phyloP scores from a whole-genome alignment of 495 filamentous ascomycete species.

The Penicillium dipodomyicola region DNA sequence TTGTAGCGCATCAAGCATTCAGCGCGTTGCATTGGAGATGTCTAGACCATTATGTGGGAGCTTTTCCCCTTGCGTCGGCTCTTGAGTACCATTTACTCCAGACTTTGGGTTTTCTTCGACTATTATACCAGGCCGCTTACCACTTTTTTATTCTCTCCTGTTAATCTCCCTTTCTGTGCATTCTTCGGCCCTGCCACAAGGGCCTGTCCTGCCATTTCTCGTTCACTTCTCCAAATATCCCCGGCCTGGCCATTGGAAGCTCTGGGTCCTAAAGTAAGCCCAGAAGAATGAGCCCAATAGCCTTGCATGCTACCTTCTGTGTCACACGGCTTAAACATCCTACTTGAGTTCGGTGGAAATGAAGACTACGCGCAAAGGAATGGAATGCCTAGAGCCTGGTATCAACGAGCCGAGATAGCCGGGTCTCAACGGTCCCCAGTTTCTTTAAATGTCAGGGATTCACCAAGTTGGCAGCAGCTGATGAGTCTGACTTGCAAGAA shows the following conservation, averaged over 20 bases:
- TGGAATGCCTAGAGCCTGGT: neutral
- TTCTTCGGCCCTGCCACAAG: constrained; percentile 2
- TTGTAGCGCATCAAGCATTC: neutral
- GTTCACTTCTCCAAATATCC: neutral
- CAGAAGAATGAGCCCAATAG: neutral
- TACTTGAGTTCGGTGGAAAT: neutral
- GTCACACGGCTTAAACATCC: neutral
- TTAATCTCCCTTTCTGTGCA: neutral
- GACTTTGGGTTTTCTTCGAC: neutral
- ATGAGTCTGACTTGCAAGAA: neutral
- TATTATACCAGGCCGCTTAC: neutral
- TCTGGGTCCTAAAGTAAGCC: neutral
- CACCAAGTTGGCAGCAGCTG: neutral
- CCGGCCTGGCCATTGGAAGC: neutral
- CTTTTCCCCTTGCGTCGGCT: constrained; percentile 5
- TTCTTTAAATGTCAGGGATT: constrained; percentile 1
- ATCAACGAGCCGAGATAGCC: neutral
- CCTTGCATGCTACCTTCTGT: neutral
- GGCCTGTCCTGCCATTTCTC: neutral
- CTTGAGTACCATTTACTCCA: neutral
- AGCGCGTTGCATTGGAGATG: neutral
- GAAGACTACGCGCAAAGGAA: neutral
- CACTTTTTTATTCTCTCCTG: neutral
- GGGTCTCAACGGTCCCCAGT: neutral
- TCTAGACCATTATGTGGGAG: neutral